Base-by-base conservation (phyloP, 2,329 filamentous ascomycete genomes). In the Fusarium sp. region DNA sequence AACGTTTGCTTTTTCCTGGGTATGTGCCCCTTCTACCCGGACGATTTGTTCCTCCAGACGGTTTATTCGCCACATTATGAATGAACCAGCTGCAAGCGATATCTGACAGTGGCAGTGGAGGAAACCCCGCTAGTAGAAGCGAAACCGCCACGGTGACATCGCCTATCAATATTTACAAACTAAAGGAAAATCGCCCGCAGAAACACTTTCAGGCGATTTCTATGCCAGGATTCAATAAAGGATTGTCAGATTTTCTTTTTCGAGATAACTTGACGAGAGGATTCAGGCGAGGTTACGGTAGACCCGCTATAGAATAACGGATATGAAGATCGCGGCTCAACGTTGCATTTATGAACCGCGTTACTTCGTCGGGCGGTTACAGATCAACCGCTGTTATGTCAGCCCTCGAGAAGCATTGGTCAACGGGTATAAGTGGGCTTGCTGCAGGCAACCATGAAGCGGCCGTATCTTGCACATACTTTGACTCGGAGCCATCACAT, bases 361-460 rank as follows among this genome's bases (percentile, higher is more conserved):
- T 10, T 42, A 58, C 31, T 33, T 42, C 7, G 12, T 12, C 52
- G 36, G 52, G 52, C 52, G 22, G 28, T n/a, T 4, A 15, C 6
- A 12, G 17, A 11, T 52, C 31, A 36, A 11, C 17, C 12, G 17
- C 13, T 9, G 15, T 28, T 22, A 22, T 12, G 0, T 17, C 12
- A 28, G 9, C 31, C 31, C 28, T 31, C 8, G 4, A 33, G 31
- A 33, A 33, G 31, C 31, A 33, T 33, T 33, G 31, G 31, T 4
- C 1, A 22, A 39, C 20, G 0, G n/a, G n/a, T n/a, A n/a, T n/a
- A n/a, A n/a, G n/a, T n/a, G n/a, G n/a, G n/a, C n/a, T n/a, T n/a
- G n/a, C 38, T 41, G 1, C 7, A 0, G 12, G 4, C 6, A 7
- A 0, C 38, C 38, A 44, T 9, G 8, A 44, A 8, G 2, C 3